These are phyloP conservation scores for Leucosporidium creatinivorum DNA, from an alignment of 768 basidiomycete species.

Conservation along the genomic window DNA sequence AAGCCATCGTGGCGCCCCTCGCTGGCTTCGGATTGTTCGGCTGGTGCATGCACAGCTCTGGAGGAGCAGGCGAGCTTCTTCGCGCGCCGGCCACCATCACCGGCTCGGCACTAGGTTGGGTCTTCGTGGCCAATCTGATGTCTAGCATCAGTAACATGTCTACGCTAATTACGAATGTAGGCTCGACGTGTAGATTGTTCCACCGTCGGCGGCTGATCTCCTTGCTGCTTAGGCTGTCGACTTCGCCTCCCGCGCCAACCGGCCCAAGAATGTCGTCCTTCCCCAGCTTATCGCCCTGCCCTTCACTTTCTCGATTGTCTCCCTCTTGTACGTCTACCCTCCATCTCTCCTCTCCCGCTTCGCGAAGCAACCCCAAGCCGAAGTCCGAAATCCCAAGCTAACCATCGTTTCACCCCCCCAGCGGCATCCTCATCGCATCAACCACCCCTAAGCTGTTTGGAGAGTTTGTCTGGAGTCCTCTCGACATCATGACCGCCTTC, in stretches of 20 bases:
- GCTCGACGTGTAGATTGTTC: constrained; percentile 41
- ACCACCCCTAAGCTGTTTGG: constrained; percentile 61
- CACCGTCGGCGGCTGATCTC: constrained; percentile 41
- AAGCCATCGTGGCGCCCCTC: constrained; percentile 63
- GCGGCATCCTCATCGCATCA: constrained; percentile 64
- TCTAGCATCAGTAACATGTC: constrained; percentile 62
- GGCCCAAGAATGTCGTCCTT: constrained; percentile 49
- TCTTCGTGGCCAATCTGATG: constrained; percentile 64
- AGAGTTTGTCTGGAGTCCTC: constrained; percentile 69
- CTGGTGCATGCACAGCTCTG: constrained; percentile 69
- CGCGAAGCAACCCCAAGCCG: not conserved
- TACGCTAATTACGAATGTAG: constrained; percentile 52
- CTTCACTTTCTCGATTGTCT: constrained; percentile 63
- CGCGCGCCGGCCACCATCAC: constrained; percentile 56
- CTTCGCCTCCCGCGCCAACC: constrained; percentile 51
- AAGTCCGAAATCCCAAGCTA: not conserved
- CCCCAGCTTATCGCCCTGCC: constrained; percentile 68
- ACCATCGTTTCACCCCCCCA: not conserved
- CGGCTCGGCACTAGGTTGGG: constrained; percentile 66
- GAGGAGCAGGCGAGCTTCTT: constrained; percentile 69
- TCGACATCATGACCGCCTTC: constrained; percentile 42
- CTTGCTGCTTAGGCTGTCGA: not conserved
- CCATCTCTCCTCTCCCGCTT: not conserved
- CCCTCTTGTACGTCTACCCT: constrained; percentile 54
- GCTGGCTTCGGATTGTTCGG: constrained; percentile 63